Conservation (phyloP, 495 filamentous ascomycete genomes). For the Viridothelium virens region DNA sequence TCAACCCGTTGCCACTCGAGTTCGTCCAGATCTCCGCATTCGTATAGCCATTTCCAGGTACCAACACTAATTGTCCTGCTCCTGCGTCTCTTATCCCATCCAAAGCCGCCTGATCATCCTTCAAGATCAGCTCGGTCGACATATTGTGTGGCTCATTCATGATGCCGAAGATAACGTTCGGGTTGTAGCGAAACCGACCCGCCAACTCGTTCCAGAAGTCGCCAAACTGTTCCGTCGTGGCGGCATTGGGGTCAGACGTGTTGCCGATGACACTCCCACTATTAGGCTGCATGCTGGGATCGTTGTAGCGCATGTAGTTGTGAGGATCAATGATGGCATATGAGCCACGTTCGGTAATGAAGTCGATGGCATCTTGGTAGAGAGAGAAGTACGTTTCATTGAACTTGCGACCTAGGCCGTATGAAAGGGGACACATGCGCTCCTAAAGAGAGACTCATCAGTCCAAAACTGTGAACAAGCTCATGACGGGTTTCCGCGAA, state of each 20-base stretch:
- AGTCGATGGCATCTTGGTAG: slow-evolving; percentile 25
- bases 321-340: slow-evolving; percentile 31
- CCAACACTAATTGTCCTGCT: slow-evolving; percentile 28
- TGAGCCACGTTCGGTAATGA: slow-evolving; percentile 24
- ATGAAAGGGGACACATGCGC: slow-evolving; percentile 28
- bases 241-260: slow-evolving; percentile 22
- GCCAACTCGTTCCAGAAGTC: slow-evolving; percentile 28
- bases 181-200: slow-evolving; percentile 22
- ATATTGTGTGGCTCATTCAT: slow-evolving; percentile 32
- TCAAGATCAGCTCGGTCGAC: slow-evolving; percentile 25
- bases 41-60: slow-evolving; percentile 30
- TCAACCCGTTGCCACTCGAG: slow-evolving; percentile 6
- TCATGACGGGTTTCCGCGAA: neutral
- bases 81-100: slow-evolving; percentile 25
- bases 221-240: slow-evolving; percentile 25
- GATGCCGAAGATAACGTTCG: slow-evolving; percentile 29
- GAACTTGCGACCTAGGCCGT: slow-evolving; percentile 25
- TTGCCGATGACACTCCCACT: slow-evolving; percentile 29
- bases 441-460: slow-evolving; percentile 17
- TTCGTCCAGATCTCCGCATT: slow-evolving; percentile 26
- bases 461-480: neutral
- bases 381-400: slow-evolving; percentile 29
- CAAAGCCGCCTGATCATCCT: slow-evolving; percentile 27
- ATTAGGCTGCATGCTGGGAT: slow-evolving; percentile 26
- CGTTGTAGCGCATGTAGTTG: slow-evolving; percentile 33